These are phyloP conservation scores for Limnomonas spitsbergensis DNA, from an alignment of 139 green algal genomes.

Conservation along the genomic window DNA sequence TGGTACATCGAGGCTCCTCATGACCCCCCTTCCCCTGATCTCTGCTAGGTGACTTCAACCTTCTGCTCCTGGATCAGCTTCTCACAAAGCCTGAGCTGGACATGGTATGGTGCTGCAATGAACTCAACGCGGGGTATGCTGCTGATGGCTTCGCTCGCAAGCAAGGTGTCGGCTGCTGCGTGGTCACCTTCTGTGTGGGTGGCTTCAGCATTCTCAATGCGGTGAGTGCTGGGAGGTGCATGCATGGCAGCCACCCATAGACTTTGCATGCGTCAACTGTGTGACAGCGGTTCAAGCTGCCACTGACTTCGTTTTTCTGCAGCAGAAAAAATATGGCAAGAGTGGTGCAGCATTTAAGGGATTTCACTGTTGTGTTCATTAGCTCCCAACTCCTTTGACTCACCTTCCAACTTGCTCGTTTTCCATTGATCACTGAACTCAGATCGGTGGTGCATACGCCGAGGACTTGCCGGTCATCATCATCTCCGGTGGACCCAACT, in stretches of 20 bases:
- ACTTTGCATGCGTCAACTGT: not conserved
- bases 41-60: slow-evolving; percentile 59
- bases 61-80: slow-evolving; percentile 41
- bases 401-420: slow-evolving; percentile 18
- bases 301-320: not conserved
- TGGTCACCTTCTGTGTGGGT: slow-evolving; percentile 79
- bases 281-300: not conserved
- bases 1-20: too few species aligned
- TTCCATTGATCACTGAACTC: slow-evolving; percentile 50
- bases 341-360: too few species aligned
- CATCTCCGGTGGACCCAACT: slow-evolving; percentile 62
- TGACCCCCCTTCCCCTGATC: too few species aligned
- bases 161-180: slow-evolving; percentile 54
- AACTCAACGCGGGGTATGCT: slow-evolving; percentile 84
- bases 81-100: slow-evolving; percentile 1
- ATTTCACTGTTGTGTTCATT: not conserved
- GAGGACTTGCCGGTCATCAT: slow-evolving; percentile 70
- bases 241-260: not conserved
- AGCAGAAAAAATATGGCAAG: not conserved
- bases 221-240: not conserved
- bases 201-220: slow-evolving; percentile 24
- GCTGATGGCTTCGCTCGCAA: slow-evolving; percentile 76
- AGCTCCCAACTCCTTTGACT: not conserved
- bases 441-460: slow-evolving; percentile 60
- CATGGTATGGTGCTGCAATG: slow-evolving; percentile 68